Evolutionary conservation across 371 early-diverging fungal genomes (phyloP), one percentile per base, ranked within the genome.

Genomic region (Umbelopsis sp.): DNA sequence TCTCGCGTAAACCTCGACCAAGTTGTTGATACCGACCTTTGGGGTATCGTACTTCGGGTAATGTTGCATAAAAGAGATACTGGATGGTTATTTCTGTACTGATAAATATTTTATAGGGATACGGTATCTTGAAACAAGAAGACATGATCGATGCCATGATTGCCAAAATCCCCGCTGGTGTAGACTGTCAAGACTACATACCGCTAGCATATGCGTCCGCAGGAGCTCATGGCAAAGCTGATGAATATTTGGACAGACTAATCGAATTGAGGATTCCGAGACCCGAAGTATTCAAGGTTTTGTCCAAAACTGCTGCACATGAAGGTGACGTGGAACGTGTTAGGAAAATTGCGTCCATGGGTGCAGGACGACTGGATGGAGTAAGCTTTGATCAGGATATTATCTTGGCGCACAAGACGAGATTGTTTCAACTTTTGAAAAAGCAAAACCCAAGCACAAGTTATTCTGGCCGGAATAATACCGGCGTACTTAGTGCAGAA

Each of bases 11-110:
- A 73, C 32, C 24, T 72, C 12, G 52, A 70, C 1, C 50, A 63
- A 12, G 20, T 81, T 20, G 35, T 65, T 14, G 76, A 79, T 71
- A 65, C 69, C 37, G 50, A 62, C 0, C 50, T 71, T 18, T 76
- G 77, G 77, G 72, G 72, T 63, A 25, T 81, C 3, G 67, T 81
- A 51, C 72, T 79, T 44, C 69, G 76, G 65, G 81, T 79, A 79
- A 41, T 41, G 41, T 10, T 41, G 41, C 72, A 65, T 29, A 20
- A 16, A 14, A 22, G 50, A 24, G 20, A 37, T 24, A 50, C 32
- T 37, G 6, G 0, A 8, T 5, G 4, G 8, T 50, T 35, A 24
- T 24, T 45, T 45, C 4, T 9, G 22, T 44, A 14, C n/a, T 52
- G 62, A 29, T 52, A 52, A 51, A 12, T 22, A 22, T 6, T 44